These are phyloP conservation scores for Taphrina deformans DNA, from an alignment of 1,139 yeast species.

Conservation along the genomic window DNA sequence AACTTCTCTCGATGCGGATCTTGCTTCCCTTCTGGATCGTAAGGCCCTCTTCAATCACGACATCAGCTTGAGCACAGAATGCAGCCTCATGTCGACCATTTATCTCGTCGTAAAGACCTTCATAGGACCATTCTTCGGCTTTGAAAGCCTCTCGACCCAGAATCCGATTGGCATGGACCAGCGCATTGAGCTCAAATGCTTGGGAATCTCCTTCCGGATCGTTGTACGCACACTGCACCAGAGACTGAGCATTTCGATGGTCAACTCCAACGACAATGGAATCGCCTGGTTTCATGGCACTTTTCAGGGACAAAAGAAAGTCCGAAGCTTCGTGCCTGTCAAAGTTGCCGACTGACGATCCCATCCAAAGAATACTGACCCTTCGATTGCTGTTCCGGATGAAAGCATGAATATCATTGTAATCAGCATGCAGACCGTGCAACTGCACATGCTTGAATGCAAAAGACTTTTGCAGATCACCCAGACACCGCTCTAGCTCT, in stretches of 20 bases:
- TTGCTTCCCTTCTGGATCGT: constrained; percentile 34
- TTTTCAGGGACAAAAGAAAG: constrained; percentile 35
- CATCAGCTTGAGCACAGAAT: constrained; percentile 36
- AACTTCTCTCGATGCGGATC: constrained; percentile 39
- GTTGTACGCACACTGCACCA: constrained; percentile 39
- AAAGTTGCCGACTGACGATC: constrained; percentile 40
- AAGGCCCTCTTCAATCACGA: constrained; percentile 23
- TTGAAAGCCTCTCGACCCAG: constrained; percentile 36
- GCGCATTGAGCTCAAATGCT: constrained; percentile 39
- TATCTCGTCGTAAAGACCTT: constrained; percentile 37
- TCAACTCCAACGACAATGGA: constrained; percentile 39
- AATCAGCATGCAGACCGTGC: constrained; percentile 39
- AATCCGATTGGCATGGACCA: constrained; percentile 37
- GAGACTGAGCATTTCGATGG: constrained; percentile 38
- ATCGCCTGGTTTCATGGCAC: constrained; percentile 36
- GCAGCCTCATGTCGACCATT: constrained; percentile 40
- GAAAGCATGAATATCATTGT: constrained; percentile 38
- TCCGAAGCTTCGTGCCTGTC: constrained; percentile 37
- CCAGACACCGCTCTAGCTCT: constrained; percentile 37
- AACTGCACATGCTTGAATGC: constrained; percentile 33
- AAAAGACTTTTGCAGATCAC: constrained; percentile 24
- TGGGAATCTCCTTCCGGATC: constrained; percentile 38
- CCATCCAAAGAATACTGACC: constrained; percentile 38
- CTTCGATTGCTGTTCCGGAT: constrained; percentile 23
- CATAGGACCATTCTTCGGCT: constrained; percentile 37